Base-by-base conservation (phyloP, 2,329 filamentous ascomycete genomes). In the Cytospora chrysosperma region DNA sequence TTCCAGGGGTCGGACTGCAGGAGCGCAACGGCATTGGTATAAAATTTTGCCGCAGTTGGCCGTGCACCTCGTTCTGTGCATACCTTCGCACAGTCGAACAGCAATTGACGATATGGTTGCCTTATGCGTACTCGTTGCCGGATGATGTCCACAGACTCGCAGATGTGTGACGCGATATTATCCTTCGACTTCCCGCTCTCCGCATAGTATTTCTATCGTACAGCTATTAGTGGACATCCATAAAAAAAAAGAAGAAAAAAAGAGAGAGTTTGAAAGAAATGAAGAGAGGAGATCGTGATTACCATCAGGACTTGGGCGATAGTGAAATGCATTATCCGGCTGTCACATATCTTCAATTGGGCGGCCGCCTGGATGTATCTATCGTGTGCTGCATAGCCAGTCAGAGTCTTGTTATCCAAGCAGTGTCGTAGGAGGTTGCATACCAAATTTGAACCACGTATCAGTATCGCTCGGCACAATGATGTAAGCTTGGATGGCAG, bases 301-400 rank as follows among this genome's bases (percentile, higher is more conserved):
- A 59, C 60, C 74, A 93, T 85, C 68, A 97, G 85, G 0, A 89
- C 89, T 71, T 92, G 88, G 0, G 91, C 90, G 70, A 97, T 92
- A 53, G 93, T 87, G 70, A 93, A 97, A 75, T 97, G 93, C 93
- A 97, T 97, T 69, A 90, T 90, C 24, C 84, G 80, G 26, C 84
- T 78, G 61, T 90, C 87, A 70, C 85, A 87, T 72, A 93, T 88
- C 66, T 85, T 86, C 58, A 97, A 78, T 6, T 85, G 83, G 17
- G 85, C 81, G 7, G 92, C 88, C 19, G 91, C 92, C 72, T 90
- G 87, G 57, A 93, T 83, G 70, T 96, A 96, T 59, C 93, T 86
- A 74, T 97, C 93, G 74, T 97, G 93, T 37, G 89, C 88, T 61
- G 37, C 6, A 15, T 26, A 6, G 1, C 27, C 3, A 54, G 59